Evolutionary conservation across 345 rosid species (phyloP), one percentile per base, ranked within the genome.

Genomic region (Ceriops tagal): DNA sequence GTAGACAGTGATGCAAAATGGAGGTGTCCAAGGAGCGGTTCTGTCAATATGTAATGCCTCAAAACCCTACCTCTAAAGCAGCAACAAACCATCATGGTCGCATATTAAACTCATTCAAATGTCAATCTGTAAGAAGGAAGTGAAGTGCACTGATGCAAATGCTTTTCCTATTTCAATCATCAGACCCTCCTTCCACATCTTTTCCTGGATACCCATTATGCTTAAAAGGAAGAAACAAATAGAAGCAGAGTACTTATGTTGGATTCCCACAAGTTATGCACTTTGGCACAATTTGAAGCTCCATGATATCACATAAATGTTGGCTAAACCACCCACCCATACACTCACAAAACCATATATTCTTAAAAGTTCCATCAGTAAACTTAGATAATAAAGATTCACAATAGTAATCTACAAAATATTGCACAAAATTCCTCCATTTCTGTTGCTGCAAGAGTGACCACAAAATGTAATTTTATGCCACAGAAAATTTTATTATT

Each of bases 351-450:
- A 30, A 28, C 13, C 49, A 53, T 22, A 49, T 19, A 65, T n/a
- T 43, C 49, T 43, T 43, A 43, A 58, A 30, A 49, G 32, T 65
- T 72, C 64, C 62, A 64, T 27, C 16, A 35, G 60, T 47, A 53
- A 16, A 26, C 53, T 55, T 11, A 35, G 53, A 20, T 30, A 57
- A 20, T 35, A 43, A 68, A 28, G 57, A 68, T 61, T 62, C 27
- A 43, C 66, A 35, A 64, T 51, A n/a, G 66, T 15, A 35, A 39
- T 5, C 35, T 53, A 52, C 16, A 20, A 69, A 49, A 55, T 8
- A 47, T 20, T 18, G 53, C 35, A 69, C 52, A 18, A 11, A 59
- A n/a, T 8, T 16, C 32, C 37, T 34, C 9, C 10, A 34, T 34
- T 34, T 34, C 37, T 7, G 37, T 55, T 39, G 32, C 43, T 49